Conservation (phyloP, 2,329 filamentous ascomycete genomes). For the Escovopsis sp. region DNA sequence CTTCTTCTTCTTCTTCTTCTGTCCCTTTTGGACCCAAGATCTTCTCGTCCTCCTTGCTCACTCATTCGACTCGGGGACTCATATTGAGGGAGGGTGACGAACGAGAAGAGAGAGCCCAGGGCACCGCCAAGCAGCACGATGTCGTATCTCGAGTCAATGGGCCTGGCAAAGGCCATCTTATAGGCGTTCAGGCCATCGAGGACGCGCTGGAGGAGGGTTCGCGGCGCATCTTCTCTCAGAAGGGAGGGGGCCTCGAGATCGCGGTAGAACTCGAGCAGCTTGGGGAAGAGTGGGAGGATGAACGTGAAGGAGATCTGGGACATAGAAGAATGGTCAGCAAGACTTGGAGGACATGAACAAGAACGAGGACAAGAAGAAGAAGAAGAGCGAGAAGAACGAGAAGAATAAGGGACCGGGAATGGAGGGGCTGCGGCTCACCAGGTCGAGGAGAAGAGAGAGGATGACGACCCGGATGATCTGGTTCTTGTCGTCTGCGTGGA, state of each 20-base stretch:
- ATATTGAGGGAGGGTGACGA: no score
- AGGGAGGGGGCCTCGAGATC: conserved; percentile 52
- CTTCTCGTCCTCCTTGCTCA: no score
- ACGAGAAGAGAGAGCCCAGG: conserved; percentile 78
- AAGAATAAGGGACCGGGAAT: background rate
- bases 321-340: conserved; percentile 2
- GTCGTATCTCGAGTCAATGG: conserved; percentile 93
- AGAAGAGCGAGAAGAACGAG: background rate
- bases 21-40: no score
- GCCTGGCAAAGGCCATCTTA: conserved; percentile 81
- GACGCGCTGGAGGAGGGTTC: conserved; percentile 62
- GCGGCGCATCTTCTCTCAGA: conserved; percentile 27
- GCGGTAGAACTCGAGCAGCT: conserved; percentile 91
- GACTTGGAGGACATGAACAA: background rate
- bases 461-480: conserved; percentile 78
- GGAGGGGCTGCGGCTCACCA: conserved; percentile 39
- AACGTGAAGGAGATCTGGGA: conserved; percentile 90
- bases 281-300: conserved; percentile 90
- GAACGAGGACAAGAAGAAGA: background rate
- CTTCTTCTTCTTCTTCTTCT: no score
- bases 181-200: conserved; percentile 79
- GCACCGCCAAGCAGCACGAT: conserved; percentile 91
- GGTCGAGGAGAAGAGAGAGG: conserved; percentile 72
- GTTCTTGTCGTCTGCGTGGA: conserved; percentile 35
- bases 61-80: no score